Conservation (phyloP, 129 eudicot genomes). For the Arctium lappa region DNA sequence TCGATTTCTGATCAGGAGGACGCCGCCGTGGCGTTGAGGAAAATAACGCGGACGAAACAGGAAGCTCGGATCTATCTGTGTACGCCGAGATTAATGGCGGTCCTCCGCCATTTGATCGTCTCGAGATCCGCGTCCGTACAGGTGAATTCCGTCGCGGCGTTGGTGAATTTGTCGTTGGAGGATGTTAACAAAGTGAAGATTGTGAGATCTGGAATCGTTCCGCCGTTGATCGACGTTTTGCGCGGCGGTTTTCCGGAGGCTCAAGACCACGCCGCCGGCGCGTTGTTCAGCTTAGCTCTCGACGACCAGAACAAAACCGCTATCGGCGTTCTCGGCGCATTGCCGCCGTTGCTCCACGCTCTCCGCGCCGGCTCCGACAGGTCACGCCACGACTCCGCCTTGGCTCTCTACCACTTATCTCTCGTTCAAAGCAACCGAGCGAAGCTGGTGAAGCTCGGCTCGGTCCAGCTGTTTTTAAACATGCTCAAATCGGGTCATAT, state of each 20-base stretch:
- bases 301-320: constrained; percentile 88
- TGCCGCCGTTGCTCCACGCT: constrained; percentile 65
- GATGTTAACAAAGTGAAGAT: constrained; percentile 67
- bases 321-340: constrained; percentile 75
- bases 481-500: constrained; percentile 67
- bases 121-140: constrained; percentile 51
- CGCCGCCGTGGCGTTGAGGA: constrained; percentile 42
- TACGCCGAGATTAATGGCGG: constrained; percentile 57
- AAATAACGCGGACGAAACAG: constrained; percentile 45
- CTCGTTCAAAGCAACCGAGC: constrained; percentile 71
- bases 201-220: constrained; percentile 75
- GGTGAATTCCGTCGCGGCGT: constrained; percentile 67
- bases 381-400: constrained; percentile 69
- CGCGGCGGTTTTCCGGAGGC: constrained; percentile 62
- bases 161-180: constrained; percentile 70
- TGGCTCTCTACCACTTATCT: constrained; percentile 72
- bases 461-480: constrained; percentile 44
- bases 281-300: constrained; percentile 68
- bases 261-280: constrained; percentile 88
- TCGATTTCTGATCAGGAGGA: constrained; percentile 62
- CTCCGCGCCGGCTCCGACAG: constrained; percentile 63
- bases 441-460: constrained; percentile 69
- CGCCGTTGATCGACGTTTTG: constrained; percentile 64
- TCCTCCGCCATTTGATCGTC: constrained; percentile 41
- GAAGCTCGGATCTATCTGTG: constrained; percentile 56